Conservation (phyloP, 768 basidiomycete genomes). For the Tylopilus rubrobrunneus region DNA sequence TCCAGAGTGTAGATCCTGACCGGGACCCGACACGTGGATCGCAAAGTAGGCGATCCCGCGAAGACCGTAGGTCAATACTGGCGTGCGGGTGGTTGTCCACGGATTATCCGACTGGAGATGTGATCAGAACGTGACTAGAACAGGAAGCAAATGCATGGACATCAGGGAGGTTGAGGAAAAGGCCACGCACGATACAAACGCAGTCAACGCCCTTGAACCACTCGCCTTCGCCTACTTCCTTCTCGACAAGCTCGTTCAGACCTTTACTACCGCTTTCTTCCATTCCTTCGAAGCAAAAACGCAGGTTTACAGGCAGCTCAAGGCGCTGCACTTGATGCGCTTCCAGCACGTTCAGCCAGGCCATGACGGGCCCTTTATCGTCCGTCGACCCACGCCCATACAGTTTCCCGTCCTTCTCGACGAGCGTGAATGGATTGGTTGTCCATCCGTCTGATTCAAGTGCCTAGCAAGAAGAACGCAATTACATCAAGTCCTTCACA, state of each 20-base stretch:
- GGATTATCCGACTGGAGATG: slow-evolving; percentile 76
- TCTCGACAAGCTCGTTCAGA: slow-evolving; percentile 78
- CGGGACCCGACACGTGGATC: slow-evolving; percentile 22
- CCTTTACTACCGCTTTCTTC: slow-evolving; percentile 93
- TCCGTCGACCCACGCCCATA: slow-evolving; percentile 90
- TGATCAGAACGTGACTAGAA: not conserved
- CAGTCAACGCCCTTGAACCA: slow-evolving; percentile 89
- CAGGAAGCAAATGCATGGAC: not conserved
- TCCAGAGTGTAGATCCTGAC: slow-evolving; percentile 87
- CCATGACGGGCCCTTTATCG: slow-evolving; percentile 87
- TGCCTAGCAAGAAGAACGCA: slow-evolving; percentile 22
- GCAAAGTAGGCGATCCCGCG: slow-evolving; percentile 81
- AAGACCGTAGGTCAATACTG: slow-evolving; percentile 81
- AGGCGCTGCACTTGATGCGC: slow-evolving; percentile 66
- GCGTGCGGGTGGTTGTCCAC: slow-evolving; percentile 82
- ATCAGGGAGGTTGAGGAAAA: not conserved
- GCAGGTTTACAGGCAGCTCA: slow-evolving; percentile 86
- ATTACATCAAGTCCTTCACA: too few species aligned
- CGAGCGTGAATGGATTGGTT: slow-evolving; percentile 78
- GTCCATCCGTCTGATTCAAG: slow-evolving; percentile 76
- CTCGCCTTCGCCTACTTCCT: slow-evolving; percentile 46
- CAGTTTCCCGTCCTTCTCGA: slow-evolving; percentile 51
- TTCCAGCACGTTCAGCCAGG: slow-evolving; percentile 87
- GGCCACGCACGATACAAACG: slow-evolving; percentile 77
- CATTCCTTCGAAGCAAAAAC: slow-evolving; percentile 96